These are phyloP conservation scores for Botrytis aclada DNA, from an alignment of 2,329 filamentous ascomycete genomes.

Conservation along the genomic window DNA sequence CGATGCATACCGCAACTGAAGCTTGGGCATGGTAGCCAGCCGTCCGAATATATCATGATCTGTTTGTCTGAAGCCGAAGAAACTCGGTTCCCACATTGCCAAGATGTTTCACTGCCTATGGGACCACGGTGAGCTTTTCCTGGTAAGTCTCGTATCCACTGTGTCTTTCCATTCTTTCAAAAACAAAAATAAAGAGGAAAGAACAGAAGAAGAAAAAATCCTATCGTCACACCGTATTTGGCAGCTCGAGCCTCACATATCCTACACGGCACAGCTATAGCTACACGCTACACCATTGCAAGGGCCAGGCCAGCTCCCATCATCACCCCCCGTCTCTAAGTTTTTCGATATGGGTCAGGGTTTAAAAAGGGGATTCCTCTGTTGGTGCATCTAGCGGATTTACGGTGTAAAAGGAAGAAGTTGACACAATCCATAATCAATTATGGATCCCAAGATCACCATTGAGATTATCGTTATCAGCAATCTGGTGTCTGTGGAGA, in stretches of 20 bases:
- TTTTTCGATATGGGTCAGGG: background rate
- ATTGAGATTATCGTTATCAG: background rate
- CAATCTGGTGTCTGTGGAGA: background rate
- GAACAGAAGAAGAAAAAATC: background rate
- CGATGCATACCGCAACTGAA: background rate
- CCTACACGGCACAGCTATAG: background rate
- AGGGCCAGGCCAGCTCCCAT: background rate
- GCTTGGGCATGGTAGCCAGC: background rate
- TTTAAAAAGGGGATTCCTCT: background rate
- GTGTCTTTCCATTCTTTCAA: background rate
- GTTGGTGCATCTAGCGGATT: background rate
- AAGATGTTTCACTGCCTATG: background rate
- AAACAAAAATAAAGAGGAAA: background rate
- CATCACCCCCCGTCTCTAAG: background rate
- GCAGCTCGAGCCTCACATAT: background rate
- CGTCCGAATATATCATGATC: background rate
- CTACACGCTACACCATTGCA: background rate
- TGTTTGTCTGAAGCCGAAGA: background rate
- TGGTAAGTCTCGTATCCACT: background rate
- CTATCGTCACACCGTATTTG: background rate
- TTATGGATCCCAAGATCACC: constrained; percentile 3
- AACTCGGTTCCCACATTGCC: background rate
- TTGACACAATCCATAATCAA: background rate
- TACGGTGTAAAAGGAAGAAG: background rate
- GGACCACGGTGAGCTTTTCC: background rate